Base-by-base conservation (phyloP, 305 asterid species). In the Fraxinus nigra region DNA sequence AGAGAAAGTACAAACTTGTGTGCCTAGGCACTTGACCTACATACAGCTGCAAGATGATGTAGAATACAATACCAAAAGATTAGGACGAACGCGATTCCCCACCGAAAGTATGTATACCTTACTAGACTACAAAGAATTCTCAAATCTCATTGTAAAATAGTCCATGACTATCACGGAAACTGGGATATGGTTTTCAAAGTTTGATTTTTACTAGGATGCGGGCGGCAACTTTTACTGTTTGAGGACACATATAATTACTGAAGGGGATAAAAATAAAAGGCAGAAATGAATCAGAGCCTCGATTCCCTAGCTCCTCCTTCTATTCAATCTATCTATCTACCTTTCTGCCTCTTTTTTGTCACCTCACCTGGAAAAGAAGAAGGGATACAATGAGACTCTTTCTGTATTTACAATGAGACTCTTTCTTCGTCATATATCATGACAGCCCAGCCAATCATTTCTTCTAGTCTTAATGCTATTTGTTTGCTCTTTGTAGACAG, bases 371-470 rank as follows among this genome's bases (percentile, higher is more conserved):
- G 82, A 88, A 85, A 86, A 61, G 33, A 14, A 61, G 86, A 81
- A 79, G 78, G 34, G 38, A 81, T 48, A 51, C 34, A 73, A n/a
- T 86, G 80, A 20, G 33, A 30, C 78, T 75, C 67, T 86, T 72
- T 80, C 80, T 74, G 79, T 69, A 77, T 63, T 35, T 28, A 48
- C 78, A 78, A 84, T 83, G 84, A 83, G 84, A 69, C 85, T 20
- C 28, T 76, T 81, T 38, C n/a, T 76, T 81, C 79, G 26, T 83
- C 83, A 56, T 61, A 81, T 76, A 86, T 83, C 82, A 84, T 81
- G 89, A 86, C 90, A 89, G 85, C 84, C 76, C 85, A 87, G 82
- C 80, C 81, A 83, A 80, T 79, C 75, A 72, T 78, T 78, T n/a
- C 72, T 34, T 33, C 28, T n/a, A n/a, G 8, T 79, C 40, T 77